These are phyloP conservation scores for Bryum argenteum DNA, from an alignment of 225 moss, liverwort and hornwort species.

Conservation along the genomic window DNA sequence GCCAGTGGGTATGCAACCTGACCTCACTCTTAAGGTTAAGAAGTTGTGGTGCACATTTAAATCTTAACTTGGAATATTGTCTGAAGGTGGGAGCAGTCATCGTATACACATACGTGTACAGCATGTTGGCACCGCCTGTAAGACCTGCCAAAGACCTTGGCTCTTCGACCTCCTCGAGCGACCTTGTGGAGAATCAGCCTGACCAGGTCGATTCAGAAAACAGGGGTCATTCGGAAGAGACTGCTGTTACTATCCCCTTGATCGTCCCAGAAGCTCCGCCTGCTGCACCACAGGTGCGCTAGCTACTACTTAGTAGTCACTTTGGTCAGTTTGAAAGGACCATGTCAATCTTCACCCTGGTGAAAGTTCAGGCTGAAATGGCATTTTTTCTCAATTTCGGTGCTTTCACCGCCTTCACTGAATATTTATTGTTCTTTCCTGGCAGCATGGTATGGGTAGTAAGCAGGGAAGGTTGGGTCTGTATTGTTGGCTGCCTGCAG, in stretches of 20 bases:
- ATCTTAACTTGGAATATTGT: not conserved
- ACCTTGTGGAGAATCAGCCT: constrained; percentile 5
- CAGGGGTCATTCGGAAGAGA: constrained; percentile 19
- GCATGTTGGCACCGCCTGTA: constrained; percentile 80
- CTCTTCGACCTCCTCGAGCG: constrained; percentile 27
- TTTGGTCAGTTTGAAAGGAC: not conserved
- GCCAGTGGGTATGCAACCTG: constrained; percentile 80
- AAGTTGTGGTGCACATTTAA: not conserved
- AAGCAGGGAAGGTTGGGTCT: constrained; percentile 14
- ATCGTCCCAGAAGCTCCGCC: constrained; percentile 21
- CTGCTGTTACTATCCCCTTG: constrained; percentile 33
- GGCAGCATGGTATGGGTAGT: not conserved
- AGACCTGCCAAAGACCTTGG: constrained; percentile 23
- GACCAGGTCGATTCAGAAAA: constrained; percentile 6
- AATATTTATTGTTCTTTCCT: constrained; percentile 2
- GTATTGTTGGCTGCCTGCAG: constrained; percentile 38
- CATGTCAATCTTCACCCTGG: too few relatives aligned
- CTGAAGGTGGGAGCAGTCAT: constrained; percentile 87
- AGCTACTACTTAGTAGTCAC: not conserved
- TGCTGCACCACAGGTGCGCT: constrained; percentile 39
- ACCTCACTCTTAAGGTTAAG: not conserved
- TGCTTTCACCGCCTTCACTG: not conserved
- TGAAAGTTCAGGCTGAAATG: not conserved
- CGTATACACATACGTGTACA: constrained; percentile 87
- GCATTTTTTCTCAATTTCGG: constrained; percentile 1